Evolutionary conservation across 345 rosid species (phyloP).

Genomic region (Eucalyptus shirleyi): DNA sequence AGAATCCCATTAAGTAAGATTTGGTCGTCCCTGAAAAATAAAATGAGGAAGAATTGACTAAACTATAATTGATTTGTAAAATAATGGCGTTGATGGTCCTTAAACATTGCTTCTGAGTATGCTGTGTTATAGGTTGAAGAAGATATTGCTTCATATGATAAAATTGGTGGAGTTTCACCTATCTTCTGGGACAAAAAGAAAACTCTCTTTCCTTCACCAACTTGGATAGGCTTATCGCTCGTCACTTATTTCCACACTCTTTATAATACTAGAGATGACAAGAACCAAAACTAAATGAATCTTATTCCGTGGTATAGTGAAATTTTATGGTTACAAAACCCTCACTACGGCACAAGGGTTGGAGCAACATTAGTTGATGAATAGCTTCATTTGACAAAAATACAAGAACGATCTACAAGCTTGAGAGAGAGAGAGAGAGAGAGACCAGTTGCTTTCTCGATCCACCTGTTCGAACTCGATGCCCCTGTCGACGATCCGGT

Average conservation of each 20-base stretch:
- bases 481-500: constrained; percentile 27
- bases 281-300: background rate
- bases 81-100: background rate
- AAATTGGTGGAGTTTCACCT: background rate
- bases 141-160: background rate
- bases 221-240: background rate
- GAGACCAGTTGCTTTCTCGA: constrained; percentile 44
- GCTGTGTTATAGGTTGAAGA: background rate
- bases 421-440: background rate
- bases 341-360: background rate
- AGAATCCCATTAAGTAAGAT: constrained; percentile 19
- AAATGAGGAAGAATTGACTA: background rate
- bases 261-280: background rate
- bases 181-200: background rate
- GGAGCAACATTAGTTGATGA: background rate
- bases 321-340: background rate
- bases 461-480: constrained; percentile 60
- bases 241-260: background rate
- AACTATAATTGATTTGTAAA: too few relatives aligned
- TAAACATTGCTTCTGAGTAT: background rate
- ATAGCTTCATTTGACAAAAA: background rate
- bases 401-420: background rate
- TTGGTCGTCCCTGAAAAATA: constrained; percentile 33
- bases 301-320: background rate
- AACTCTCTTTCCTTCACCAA: background rate